Evolutionary conservation across 345 rosid genomes (phyloP).

Genomic region (Conringia planisiliqua): DNA sequence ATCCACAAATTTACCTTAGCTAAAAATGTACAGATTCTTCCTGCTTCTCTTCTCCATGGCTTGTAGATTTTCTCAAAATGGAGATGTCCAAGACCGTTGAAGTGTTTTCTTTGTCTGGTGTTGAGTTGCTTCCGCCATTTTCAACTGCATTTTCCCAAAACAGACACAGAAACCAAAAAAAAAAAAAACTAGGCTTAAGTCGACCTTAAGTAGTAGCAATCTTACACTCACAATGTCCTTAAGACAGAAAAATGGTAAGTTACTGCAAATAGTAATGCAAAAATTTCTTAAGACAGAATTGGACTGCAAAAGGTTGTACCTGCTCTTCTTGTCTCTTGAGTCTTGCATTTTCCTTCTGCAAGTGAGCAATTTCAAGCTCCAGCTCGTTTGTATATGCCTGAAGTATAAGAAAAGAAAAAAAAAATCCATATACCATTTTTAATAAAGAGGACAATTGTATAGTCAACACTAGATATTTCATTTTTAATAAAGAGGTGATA

Average conservation of each 20-base stretch:
- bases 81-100: constrained; percentile 62
- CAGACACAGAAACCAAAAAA: neutral
- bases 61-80: constrained; percentile 51
- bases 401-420: neutral
- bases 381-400: constrained; percentile 74
- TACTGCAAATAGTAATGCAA: neutral
- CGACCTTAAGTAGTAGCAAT: neutral
- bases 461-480: too few relatives aligned
- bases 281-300: neutral
- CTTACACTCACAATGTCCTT: neutral
- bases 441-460: neutral
- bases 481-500: neutral
- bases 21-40: constrained; percentile 14
- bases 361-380: constrained; percentile 43
- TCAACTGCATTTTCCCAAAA: constrained; percentile 38
- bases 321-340: constrained; percentile 55
- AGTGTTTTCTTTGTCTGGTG: constrained; percentile 43
- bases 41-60: neutral
- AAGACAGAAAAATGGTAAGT: neutral
- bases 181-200: neutral
- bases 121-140: constrained; percentile 42
- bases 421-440: neutral
- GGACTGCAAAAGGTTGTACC: constrained; percentile 34
- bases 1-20: constrained; percentile 18
- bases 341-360: constrained; percentile 56